These are phyloP conservation scores for Exidia glandulosa DNA, from an alignment of 768 basidiomycete genomes.

Conservation along the genomic window DNA sequence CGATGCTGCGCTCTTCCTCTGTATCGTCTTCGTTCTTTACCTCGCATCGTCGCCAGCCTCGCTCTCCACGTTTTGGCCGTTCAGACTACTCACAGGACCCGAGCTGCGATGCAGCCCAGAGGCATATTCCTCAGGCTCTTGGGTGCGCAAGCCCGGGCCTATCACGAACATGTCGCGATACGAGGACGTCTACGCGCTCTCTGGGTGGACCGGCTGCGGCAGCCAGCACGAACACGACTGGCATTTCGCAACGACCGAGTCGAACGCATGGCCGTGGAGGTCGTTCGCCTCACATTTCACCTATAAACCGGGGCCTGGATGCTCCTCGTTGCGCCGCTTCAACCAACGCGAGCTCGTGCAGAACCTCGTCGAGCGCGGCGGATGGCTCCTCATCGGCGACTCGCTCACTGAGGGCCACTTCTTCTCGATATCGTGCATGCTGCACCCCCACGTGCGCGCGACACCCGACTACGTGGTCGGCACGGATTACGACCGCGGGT, in stretches of 20 bases:
- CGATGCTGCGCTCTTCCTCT: background rate
- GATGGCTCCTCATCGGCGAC: constrained; percentile 60
- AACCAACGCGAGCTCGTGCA: constrained; percentile 34
- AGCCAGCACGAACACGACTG: constrained; percentile 49
- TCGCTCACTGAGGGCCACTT: constrained; percentile 66
- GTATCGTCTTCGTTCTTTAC: background rate
- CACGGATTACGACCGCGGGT: constrained; percentile 42
- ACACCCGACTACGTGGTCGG: constrained; percentile 49
- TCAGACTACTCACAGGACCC: background rate
- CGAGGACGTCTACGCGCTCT: constrained; percentile 37
- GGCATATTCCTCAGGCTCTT: constrained; percentile 26
- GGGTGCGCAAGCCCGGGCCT: constrained; percentile 26
- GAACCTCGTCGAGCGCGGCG: constrained; percentile 55
- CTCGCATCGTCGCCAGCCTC: background rate
- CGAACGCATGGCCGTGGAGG: constrained; percentile 43
- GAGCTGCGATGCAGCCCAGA: constrained; percentile 21
- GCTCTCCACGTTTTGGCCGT: background rate
- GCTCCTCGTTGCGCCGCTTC: constrained; percentile 34
- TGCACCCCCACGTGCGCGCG: constrained; percentile 57
- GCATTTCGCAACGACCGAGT: constrained; percentile 48
- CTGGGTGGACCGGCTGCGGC: constrained; percentile 54
- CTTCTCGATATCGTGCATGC: constrained; percentile 56
- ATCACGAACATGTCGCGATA: constrained; percentile 26
- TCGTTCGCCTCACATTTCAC: constrained; percentile 24
- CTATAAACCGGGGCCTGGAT: constrained; percentile 43